Percentiles rank a stretch among this genome's conserved stretches.
These are phyloP conservation scores for Sporothrix pseudoabietina DNA, from an alignment of 2,329 filamentous ascomycete genomes.

Conservation along the genomic window DNA sequence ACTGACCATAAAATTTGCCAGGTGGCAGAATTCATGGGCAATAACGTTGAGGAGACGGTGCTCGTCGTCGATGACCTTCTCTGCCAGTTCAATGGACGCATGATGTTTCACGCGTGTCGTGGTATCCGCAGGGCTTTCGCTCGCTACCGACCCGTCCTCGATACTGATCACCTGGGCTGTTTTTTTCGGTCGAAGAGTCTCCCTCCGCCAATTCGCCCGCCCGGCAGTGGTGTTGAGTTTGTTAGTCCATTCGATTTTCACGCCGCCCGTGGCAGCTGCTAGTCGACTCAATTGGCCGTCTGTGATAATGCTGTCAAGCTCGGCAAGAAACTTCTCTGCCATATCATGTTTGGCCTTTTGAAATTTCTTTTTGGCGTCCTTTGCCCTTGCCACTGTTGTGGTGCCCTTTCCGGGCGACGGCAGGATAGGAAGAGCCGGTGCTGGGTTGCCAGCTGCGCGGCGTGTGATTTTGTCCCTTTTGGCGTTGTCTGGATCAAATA, in stretches of 20 bases:
- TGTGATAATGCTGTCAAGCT: constrained; percentile 69
- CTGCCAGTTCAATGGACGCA: constrained; percentile 82
- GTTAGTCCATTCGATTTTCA: constrained; percentile 73
- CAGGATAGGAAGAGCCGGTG: not conserved
- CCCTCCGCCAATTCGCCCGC: constrained; percentile 70
- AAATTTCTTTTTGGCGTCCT: constrained; percentile 61
- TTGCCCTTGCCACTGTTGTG: constrained; percentile 41
- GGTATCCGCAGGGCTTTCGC: constrained; percentile 19
- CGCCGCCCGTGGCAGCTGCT: constrained; percentile 66
- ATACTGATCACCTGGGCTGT: constrained; percentile 1
- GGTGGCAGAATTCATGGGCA: constrained; percentile 96
- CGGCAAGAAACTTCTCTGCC: constrained; percentile 64
- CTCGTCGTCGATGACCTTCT: constrained; percentile 81
- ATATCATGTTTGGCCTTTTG: constrained; percentile 62
- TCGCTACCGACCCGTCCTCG: not conserved
- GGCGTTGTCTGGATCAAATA: constrained; percentile 36
- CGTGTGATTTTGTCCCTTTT: not conserved
- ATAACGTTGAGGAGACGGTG: constrained; percentile 81
- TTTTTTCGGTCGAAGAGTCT: constrained; percentile 49
- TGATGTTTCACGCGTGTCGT: constrained; percentile 53
- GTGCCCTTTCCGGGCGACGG: constrained; percentile 38
- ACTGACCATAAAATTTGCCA: constrained; percentile 87
- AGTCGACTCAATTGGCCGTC: constrained; percentile 60
- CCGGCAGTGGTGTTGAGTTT: constrained; percentile 81
- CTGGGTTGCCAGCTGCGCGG: constrained; percentile 3